These are phyloP conservation scores for Rhododendron williamsianum DNA, from an alignment of 148 eudicot species.

Conservation along the genomic window DNA sequence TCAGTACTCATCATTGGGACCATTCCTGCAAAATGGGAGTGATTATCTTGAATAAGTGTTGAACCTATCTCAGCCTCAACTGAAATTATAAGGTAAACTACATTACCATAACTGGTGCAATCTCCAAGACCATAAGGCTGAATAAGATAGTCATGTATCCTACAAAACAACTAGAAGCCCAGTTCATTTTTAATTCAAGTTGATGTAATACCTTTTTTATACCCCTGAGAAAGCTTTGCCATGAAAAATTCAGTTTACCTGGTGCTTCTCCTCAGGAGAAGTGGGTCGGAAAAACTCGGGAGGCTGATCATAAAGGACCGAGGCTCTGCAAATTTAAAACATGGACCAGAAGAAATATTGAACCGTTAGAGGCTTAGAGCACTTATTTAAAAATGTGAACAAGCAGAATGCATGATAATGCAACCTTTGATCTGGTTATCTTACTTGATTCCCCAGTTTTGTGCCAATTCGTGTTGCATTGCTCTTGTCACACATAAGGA, in stretches of 20 bases:
- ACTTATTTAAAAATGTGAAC: neutral
- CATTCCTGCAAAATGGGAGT: conserved; percentile 24
- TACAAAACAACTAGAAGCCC: conserved; percentile 60
- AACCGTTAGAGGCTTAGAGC: neutral
- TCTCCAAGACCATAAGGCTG: conserved; percentile 53
- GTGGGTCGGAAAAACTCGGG: conserved; percentile 88
- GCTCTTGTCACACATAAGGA: conserved; percentile 94
- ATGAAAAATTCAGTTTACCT: conserved; percentile 33
- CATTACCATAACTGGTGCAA: conserved; percentile 65
- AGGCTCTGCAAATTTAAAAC: conserved; percentile 36
- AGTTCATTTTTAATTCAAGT: conserved; percentile 16
- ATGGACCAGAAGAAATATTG: conserved; percentile 4
- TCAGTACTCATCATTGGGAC: conserved; percentile 21
- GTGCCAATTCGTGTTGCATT: conserved; percentile 93
- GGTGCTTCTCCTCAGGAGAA: conserved; percentile 76
- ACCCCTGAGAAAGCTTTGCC: neutral
- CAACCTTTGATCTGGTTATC: conserved; percentile 17
- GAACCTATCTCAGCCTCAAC: conserved; percentile 6
- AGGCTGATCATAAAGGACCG: conserved; percentile 91
- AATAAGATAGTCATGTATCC: conserved; percentile 49
- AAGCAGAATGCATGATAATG: neutral
- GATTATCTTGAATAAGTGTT: neutral
- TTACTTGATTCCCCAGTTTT: conserved; percentile 88
- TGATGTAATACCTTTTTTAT: neutral
- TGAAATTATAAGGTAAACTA: neutral